Percentiles rank a stretch among this genome's conserved stretches.
Conservation (phyloP, 352 stramenopile genomes). For the Pythium volutum region DNA sequence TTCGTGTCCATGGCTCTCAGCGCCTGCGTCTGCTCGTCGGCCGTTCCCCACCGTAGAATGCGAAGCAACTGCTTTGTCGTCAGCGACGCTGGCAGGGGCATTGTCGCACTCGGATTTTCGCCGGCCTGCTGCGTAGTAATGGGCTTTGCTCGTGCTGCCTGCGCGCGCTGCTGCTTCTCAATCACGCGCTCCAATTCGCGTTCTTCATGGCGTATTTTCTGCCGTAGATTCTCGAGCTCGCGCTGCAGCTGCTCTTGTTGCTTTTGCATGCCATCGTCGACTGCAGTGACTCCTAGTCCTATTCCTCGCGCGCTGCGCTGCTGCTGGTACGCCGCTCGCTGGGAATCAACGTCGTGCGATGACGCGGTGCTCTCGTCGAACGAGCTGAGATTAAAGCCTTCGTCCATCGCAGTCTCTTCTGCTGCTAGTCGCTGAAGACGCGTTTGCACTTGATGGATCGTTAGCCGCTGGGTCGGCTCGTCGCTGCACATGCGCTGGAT, state of each 20-base stretch:
- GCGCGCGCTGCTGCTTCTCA: slow-evolving; percentile 5
- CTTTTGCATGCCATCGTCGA: neutral
- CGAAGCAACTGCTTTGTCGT: slow-evolving; percentile 22
- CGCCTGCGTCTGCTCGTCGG: slow-evolving; percentile 18
- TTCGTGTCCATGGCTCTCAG: slow-evolving; percentile 8
- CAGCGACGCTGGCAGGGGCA: neutral
- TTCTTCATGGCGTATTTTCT: slow-evolving; percentile 25
- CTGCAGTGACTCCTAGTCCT: neutral
- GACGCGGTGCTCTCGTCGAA: neutral
- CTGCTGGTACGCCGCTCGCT: slow-evolving; percentile 10
- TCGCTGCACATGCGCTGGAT: slow-evolving; percentile 21
- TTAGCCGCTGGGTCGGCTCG: slow-evolving; percentile 15
- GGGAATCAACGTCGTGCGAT: slow-evolving; percentile 13
- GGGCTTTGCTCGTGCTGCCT: neutral
- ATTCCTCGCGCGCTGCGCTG: neutral
- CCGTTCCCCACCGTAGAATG: slow-evolving; percentile 18
- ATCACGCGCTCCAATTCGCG: slow-evolving; percentile 13
- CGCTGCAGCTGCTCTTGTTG: slow-evolving; percentile 11
- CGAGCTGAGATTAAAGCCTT: slow-evolving; percentile 9
- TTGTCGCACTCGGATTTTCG: neutral
- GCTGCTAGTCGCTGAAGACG: slow-evolving; percentile 17
- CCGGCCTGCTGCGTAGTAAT: neutral
- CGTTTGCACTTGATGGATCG: slow-evolving; percentile 20
- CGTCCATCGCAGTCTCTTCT: slow-evolving; percentile 8
- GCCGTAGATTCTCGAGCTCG: slow-evolving; percentile 20